Base-by-base conservation (phyloP, 306 rosid species). In the Macrotyloma uniflorum region DNA sequence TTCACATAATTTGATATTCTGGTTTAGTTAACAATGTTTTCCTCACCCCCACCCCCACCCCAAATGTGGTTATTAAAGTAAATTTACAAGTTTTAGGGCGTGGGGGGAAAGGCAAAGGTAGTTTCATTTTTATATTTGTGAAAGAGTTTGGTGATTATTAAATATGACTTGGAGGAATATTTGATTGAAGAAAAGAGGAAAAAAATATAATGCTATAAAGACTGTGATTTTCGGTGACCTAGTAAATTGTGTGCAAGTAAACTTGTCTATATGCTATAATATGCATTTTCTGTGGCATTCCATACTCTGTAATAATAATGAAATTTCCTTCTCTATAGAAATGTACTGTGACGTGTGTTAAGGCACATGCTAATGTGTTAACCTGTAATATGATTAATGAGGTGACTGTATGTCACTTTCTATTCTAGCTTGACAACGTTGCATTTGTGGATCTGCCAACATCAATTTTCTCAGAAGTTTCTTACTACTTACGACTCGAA, bases 41-140 rank as follows among this genome's bases (percentile, higher is more conserved):
- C n/a, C n/a, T n/a, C n/a, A n/a, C n/a, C n/a, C n/a, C n/a, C n/a
- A n/a, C 12, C 5, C 62, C 3, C 12, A 13, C 10, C 20, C n/a
- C 66, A 8, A 26, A 40, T 16, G 30, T 61, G 43, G 23, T 55
- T 66, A 24, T 42, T 55, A 54, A 33, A 43, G 36, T 77, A 63
- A 54, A 35, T 51, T 40, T 51, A 73, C 62, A 7, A 55, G 18
- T 61, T 49, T 53, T 5, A 1, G 18, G 54, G 8, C 13, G 45
- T 16, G 18, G 46, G 18, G 46, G 47, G 32, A 38, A 40, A 77
- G 23, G 19, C 24, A 23, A 47, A n/a, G 14, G 15, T 28, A 10
- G 24, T 20, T 79, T 63, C 64, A 47, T 28, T 71, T 62, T 20
- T 68, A 36, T 68, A 46, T 10, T 67, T 43, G 20, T 35, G 65